Percentiles rank a stretch among this genome's conserved stretches.
phyloP scores from a whole-genome alignment of 345 rosid species.

The Pugionium cornutum region DNA sequence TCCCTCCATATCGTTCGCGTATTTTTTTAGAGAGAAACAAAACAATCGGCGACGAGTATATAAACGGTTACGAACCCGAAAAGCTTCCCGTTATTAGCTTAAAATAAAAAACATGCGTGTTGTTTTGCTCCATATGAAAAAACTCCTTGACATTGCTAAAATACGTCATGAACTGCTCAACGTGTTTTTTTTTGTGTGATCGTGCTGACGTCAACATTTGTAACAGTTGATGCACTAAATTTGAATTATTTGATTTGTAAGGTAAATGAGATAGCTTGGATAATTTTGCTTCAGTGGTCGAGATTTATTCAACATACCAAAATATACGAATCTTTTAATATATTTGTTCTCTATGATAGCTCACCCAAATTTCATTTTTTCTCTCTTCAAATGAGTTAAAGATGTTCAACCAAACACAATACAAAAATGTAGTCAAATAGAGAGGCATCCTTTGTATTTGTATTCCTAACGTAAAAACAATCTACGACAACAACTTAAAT shows the following conservation, averaged over 20 bases:
- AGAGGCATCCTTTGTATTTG: neutral
- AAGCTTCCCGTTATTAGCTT: slow-evolving; percentile 23
- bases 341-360: slow-evolving; percentile 13
- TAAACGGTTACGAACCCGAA: neutral
- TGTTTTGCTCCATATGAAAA: neutral
- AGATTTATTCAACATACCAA: slow-evolving; percentile 16
- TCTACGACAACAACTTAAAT: neutral
- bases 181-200: neutral
- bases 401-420: slow-evolving; percentile 1
- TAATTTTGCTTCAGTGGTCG: slow-evolving; percentile 18
- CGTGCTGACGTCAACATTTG: neutral
- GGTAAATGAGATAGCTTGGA: neutral
- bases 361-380: neutral
- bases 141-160: slow-evolving; percentile 11
- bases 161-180: slow-evolving; percentile 10
- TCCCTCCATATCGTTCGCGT: slow-evolving; percentile 62
- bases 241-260: neutral
- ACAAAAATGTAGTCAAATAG: neutral
- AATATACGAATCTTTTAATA: slow-evolving; percentile 24
- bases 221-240: neutral
- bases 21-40: neutral
- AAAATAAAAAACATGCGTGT: slow-evolving; percentile 16
- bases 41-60: slow-evolving; percentile 11
- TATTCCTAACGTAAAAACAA: too few relatives aligned
- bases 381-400: neutral